Percentiles rank a stretch among this genome's conserved stretches.
phyloP scores from a whole-genome alignment of 2,329 filamentous ascomycete species.

The Paraphaeosphaeria minitans region DNA sequence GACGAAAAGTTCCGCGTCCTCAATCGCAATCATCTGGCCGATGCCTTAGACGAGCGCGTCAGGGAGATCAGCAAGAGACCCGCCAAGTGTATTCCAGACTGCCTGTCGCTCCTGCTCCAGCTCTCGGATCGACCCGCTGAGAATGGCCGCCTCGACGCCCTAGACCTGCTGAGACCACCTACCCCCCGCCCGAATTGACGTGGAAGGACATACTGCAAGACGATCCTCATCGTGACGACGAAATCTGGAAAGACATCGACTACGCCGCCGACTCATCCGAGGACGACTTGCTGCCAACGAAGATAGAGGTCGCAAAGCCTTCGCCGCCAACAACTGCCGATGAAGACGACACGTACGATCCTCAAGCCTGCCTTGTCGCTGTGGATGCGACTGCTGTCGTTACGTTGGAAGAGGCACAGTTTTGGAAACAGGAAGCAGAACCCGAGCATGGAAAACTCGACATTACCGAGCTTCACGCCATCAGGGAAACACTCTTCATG shows the following conservation, averaged over 20 bases:
- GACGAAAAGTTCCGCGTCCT: conserved; percentile 86
- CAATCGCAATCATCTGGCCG: conserved; percentile 78
- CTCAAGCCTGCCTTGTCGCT: conserved; percentile 38
- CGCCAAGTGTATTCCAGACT: conserved; percentile 76
- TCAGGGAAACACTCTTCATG: conserved; percentile 85
- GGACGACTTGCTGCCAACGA: conserved; percentile 54
- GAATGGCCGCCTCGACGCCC: conserved; percentile 67
- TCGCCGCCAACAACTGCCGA: conserved; percentile 46
- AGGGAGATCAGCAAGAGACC: conserved; percentile 60
- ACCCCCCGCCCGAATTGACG: conserved; percentile 60
- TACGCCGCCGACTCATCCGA: conserved; percentile 69
- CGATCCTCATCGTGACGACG: conserved; percentile 72
- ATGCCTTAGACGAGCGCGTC: conserved; percentile 66
- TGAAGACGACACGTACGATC: conserved; percentile 45
- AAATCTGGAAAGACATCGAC: conserved; percentile 73
- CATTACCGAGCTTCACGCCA: conserved; percentile 72
- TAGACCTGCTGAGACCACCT: conserved; percentile 61
- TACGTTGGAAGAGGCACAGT: conserved; percentile 52
- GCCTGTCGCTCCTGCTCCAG: conserved; percentile 76
- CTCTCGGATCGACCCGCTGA: conserved; percentile 80
- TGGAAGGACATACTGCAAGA: conserved; percentile 82
- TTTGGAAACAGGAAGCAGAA: conserved; percentile 48
- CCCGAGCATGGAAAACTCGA: conserved; percentile 25
- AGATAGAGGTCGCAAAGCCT: conserved; percentile 20
- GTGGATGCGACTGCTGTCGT: conserved; percentile 38